These are phyloP conservation scores for Pleurotus cornucopiae DNA, from an alignment of 768 basidiomycete species.

Conservation along the genomic window DNA sequence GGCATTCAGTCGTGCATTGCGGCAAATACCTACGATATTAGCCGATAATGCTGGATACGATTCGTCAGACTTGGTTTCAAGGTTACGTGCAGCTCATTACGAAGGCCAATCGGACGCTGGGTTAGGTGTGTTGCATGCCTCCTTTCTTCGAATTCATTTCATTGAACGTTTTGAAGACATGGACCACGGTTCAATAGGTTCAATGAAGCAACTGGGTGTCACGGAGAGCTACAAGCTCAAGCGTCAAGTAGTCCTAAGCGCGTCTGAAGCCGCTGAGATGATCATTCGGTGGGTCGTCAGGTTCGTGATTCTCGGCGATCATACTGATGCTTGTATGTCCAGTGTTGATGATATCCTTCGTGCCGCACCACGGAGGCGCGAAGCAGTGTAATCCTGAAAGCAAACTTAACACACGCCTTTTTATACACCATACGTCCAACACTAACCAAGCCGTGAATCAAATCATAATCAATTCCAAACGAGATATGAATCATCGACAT, in stretches of 20 bases:
- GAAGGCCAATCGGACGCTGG: constrained; percentile 86
- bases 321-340: constrained; percentile 9
- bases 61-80: constrained; percentile 91
- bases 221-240: constrained; percentile 99
- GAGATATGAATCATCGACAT: too few relatives aligned
- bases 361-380: constrained; percentile 79
- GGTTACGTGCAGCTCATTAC: constrained; percentile 89
- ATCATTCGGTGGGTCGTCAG: constrained; percentile 71
- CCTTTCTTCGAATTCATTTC: not conserved
- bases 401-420: too few relatives aligned
- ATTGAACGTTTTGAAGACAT: constrained; percentile 55
- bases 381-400: constrained; percentile 51
- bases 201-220: constrained; percentile 84
- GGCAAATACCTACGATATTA: constrained; percentile 94
- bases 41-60: constrained; percentile 98
- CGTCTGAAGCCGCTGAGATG: constrained; percentile 98
- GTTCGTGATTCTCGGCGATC: not conserved
- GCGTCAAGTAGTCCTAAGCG: constrained; percentile 89
- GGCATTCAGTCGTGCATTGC: constrained; percentile 81
- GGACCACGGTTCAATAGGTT: constrained; percentile 79
- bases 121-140: constrained; percentile 52
- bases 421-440: too few relatives aligned
- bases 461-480: too few relatives aligned
- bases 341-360: constrained; percentile 93
- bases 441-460: too few relatives aligned